These are phyloP conservation scores for Chaetomiaceae sp. DNA, from an alignment of 2,329 filamentous ascomycete genomes.

Conservation along the genomic window DNA sequence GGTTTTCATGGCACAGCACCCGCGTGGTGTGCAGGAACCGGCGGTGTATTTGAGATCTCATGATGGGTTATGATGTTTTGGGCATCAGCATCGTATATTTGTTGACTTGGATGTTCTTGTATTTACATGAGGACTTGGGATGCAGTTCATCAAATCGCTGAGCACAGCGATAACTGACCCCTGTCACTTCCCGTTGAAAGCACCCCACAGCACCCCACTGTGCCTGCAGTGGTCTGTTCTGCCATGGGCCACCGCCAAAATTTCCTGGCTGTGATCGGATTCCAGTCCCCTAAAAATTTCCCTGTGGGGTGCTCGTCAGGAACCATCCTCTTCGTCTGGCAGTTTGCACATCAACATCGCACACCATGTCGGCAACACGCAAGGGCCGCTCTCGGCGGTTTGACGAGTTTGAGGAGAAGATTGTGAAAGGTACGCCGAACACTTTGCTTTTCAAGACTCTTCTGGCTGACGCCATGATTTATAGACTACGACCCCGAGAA, in stretches of 20 bases:
- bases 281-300: constrained; percentile 26
- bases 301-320: constrained; percentile 20
- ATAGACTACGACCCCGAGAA: constrained; percentile 79
- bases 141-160: too few relatives aligned
- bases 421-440: constrained; percentile 57
- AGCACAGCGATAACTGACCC: too few relatives aligned
- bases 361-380: constrained; percentile 25
- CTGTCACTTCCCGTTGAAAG: too few relatives aligned
- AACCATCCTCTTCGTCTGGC: background rate
- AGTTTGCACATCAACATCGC: background rate
- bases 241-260: constrained; percentile 48
- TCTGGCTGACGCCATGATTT: too few relatives aligned
- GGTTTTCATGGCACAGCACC: constrained; percentile 73
- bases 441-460: too few relatives aligned
- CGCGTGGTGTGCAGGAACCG: constrained; percentile 31
- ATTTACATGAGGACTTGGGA: constrained; percentile 5
- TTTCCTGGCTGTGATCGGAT: constrained; percentile 33
- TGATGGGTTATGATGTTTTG: constrained; percentile 12
- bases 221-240: constrained; percentile 28
- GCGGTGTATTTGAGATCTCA: constrained; percentile 26
- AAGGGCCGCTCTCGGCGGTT: constrained; percentile 53
- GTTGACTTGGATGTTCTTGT: background rate
- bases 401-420: constrained; percentile 57
- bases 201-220: constrained; percentile 8
- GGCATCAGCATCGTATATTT: background rate